Evolutionary conservation across 1,284 basidiomycete genomes (phyloP), one percentile per base, ranked within the genome.

Genomic region (Cutaneotrichosporon sp.): DNA sequence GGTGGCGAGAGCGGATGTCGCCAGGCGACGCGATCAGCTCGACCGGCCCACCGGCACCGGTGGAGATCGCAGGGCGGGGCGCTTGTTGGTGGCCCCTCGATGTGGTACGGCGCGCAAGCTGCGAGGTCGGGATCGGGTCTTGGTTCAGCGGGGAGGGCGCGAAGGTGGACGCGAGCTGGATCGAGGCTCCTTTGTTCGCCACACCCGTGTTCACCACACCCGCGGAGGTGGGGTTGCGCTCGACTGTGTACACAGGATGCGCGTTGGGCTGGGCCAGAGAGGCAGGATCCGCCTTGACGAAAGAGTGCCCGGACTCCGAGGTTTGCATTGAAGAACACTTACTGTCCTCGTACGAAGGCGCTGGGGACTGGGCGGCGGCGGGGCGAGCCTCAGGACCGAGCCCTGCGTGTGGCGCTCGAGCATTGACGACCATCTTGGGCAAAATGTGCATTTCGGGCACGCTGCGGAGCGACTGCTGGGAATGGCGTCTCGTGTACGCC

Each of bases 401-500:
- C 38, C 38, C 38, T 42, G 38, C 18, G 18, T n/a, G 38, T 42
- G 38, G 38, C 38, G 18, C 49, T 4, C 27, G 49, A 13, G 18
- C 49, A 51, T 51, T 51, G 27, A 31, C 49, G 31, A 36, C 31
- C 25, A 52, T 22, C 51, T 22, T 22, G n/a, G 51, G 20, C 31
- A 33, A 29, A 9, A 33, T 36, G 51, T 36, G 20, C 31, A 33
- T 36, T 22, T 52, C 51, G 9, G 51, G 51, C 51, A 34, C 51
- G 31, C 34, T 52, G 25, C 51, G 51, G 14, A 52, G 51, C 31
- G 51, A 52, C 51, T 33, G 34, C 9, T 52, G 53, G 4, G 53
- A 42, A 20, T 42, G 53, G 7, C 53, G 34, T 25, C 33, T 43
- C 14, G 36, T 42, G 53, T 54, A 22, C 22, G 18, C 10, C 11